Base-by-base conservation (phyloP, 2,329 filamentous ascomycete species). In the Aphanocladium album region DNA sequence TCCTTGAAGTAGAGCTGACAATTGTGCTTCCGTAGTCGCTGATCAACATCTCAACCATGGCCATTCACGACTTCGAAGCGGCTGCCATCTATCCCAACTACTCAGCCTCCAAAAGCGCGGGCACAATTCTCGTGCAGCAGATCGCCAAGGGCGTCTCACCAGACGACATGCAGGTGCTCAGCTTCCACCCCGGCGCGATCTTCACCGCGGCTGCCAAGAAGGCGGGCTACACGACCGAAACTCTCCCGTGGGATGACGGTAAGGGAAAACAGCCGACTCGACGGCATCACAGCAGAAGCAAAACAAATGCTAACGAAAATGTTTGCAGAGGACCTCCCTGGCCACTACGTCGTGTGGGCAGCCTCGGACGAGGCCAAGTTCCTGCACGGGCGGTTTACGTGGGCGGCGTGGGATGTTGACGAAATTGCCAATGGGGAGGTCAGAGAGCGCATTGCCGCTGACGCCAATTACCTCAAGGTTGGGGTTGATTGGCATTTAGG, bases 381-480 rank as follows among this genome's bases (percentile, higher is more conserved):
- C 53, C 67, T 82, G 7, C 77, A 76, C 49, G 72, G 74, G 1
- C 77, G 77, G 30, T 77, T 78, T n/a, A 65, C 80, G 1, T 82
- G 78, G 76, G 71, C 73, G 7, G 79, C 79, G 23, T 83, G 79
- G 80, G 80, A 83, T 66, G 74, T 81, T 1, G 73, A 78, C n/a
- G 79, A 81, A 62, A 66, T 82, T 2, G 33, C 33, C 7, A 58
- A 60, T 2, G 62, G 63, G 2, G 43, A 62, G 1, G 37, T 64
- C 2, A 60, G 62, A 23, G 43, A 41, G 0, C 54, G 61, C 12
- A 61, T 69, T 25, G 62, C 64, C 2, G 27, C 46, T 0, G 64
- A 69, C 2, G 60, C 65, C 1, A 65, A 64, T 62, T 33, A 67
- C 14, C 65, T 69, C 1, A 68, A 66, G 16, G 66, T 69, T 25